Percentiles rank a stretch among this genome's conserved stretches.
Conservation (phyloP, 108 stramenopile species). For the Fragilaria radians region DNA sequence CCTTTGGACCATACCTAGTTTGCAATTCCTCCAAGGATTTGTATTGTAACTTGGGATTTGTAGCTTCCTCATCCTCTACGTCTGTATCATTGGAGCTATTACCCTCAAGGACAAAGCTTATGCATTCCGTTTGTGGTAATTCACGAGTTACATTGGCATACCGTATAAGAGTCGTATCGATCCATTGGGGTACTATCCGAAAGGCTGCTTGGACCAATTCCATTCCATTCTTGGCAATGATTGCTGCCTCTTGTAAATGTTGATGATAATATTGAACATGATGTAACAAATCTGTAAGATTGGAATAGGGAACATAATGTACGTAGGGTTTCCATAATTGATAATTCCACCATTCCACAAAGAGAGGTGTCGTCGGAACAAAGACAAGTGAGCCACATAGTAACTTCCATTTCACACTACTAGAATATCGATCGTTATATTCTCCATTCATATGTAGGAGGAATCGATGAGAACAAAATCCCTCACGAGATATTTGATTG, state of each 20-base stretch:
- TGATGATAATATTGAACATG: background rate
- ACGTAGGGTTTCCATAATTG: background rate
- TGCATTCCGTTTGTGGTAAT: no score
- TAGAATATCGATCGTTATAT: background rate
- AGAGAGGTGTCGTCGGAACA: background rate
- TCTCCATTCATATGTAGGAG: background rate
- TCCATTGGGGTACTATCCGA: background rate
- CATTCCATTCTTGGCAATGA: conserved; percentile 1
- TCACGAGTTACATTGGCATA: background rate
- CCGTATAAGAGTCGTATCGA: background rate
- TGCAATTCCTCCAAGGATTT: background rate
- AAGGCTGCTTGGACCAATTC: background rate
- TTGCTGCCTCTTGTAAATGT: background rate
- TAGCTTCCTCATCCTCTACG: no score
- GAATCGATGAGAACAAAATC: background rate
- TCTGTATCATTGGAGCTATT: no score
- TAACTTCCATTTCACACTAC: background rate
- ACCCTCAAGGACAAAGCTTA: no score
- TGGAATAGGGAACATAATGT: background rate
- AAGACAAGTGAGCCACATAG: background rate
- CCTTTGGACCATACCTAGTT: background rate
- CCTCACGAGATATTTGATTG: background rate
- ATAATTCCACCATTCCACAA: conserved; percentile 1
- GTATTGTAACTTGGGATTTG: no score
- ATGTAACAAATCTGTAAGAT: background rate